These are phyloP conservation scores for Juncus effusus DNA, from an alignment of 176 grass and related monocot genomes.

Conservation along the genomic window DNA sequence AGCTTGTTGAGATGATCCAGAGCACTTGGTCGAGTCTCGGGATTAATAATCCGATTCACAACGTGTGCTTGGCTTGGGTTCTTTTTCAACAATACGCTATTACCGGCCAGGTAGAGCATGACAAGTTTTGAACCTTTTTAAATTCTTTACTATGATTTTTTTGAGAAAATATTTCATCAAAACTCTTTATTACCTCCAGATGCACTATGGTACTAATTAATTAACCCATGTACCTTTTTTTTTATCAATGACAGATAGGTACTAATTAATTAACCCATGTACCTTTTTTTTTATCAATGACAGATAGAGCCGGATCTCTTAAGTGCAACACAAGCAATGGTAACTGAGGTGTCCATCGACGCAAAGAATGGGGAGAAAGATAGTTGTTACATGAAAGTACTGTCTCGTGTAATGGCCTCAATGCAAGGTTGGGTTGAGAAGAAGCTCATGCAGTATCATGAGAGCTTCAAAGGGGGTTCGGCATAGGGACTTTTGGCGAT, in stretches of 20 bases:
- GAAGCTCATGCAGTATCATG: conserved; percentile 69
- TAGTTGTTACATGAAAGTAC: conserved; percentile 53
- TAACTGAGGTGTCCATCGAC: conserved; percentile 64
- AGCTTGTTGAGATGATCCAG: conserved; percentile 85
- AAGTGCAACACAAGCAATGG: conserved; percentile 48
- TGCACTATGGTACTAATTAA: no score
- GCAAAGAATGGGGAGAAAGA: conserved; percentile 45
- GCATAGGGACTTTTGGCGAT: no score
- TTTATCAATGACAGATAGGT: no score
- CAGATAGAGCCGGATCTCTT: conserved; percentile 64
- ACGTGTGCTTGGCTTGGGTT: conserved; percentile 62
- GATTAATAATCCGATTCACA: conserved; percentile 54
- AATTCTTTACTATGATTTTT: no score
- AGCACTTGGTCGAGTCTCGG: conserved; percentile 76
- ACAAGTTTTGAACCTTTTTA: no score
- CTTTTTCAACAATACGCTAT: conserved; percentile 81
- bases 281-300: neutral
- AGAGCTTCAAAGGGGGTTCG: conserved; percentile 44
- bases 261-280: no score
- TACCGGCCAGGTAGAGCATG: conserved; percentile 40
- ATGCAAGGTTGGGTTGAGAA: conserved; percentile 96
- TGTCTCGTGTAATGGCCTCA: conserved; percentile 40
- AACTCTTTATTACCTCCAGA: no score
- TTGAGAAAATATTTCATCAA: no score
- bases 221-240: no score